Base-by-base conservation (phyloP, 768 basidiomycete species). In the Pleurotus salmoneostramineus region DNA sequence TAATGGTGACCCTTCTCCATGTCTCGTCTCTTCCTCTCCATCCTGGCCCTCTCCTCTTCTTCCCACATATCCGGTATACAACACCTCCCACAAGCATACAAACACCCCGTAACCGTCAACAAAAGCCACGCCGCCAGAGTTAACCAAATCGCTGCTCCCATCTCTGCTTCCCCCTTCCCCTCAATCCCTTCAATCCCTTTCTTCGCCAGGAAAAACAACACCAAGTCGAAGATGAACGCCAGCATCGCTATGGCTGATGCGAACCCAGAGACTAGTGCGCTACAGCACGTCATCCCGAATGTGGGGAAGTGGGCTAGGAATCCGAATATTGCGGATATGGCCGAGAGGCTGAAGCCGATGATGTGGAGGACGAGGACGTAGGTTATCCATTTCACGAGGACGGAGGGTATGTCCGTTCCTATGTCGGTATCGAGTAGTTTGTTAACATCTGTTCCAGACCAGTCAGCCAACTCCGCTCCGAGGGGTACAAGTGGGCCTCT, bases 381-480 rank as follows among this genome's bases (percentile, higher is more conserved):
- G 8, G 96, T 98, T 67, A 98, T 77, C 93, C 95, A 98, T 76
- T 97, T 96, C 60, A 95, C 89, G 50, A 87, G 81, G 5, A 92
- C 83, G 56, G 84, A 75, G 1, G 95, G 93, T 50, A 98, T 91
- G 63, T 92, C 70, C 34, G 95, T 72, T 31, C 76, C 37, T 14
- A 40, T 6, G 37, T 78, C 71, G 68, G 91, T 80, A 5, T 88
- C 91, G 34, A 97, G 83, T 2, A 98, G 79, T 37, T 76, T 67
- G 65, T 95, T 92, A 63, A 95, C 83, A 65, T 98, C 94, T 95
- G 61, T 42, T 8, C 6, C 44, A 33, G 44, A 55, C 60, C 56
- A 44, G 50, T 55, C 48, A 57, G 58, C 57, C 42, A 49, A 47
- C 32, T 45, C 45, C 45, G 6, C 42, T 49, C 6, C 35, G 11